These are phyloP conservation scores for Starmera stellimalicola DNA, from an alignment of 1,139 yeast genomes.

Conservation along the genomic window DNA sequence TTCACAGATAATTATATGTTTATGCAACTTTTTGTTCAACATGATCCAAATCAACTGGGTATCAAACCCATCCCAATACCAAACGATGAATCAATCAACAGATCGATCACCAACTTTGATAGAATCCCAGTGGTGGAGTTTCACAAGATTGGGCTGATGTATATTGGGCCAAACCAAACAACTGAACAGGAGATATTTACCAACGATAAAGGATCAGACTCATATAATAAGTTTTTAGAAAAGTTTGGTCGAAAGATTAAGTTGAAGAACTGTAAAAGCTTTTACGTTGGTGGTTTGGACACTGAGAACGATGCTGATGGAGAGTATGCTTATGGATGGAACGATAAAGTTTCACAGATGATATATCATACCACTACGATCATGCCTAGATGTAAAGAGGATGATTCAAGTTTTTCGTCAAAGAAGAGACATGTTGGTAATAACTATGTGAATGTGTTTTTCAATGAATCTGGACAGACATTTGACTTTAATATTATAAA, in stretches of 20 bases:
- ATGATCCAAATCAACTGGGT: conserved; percentile 8
- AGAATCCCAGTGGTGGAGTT: conserved; percentile 72
- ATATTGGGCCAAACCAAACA: conserved; percentile 59
- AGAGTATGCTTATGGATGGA: conserved; percentile 65
- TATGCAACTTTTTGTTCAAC: conserved; percentile 28
- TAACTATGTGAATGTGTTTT: conserved; percentile 70
- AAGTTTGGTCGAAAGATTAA: conserved; percentile 50
- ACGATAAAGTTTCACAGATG: conserved; percentile 60
- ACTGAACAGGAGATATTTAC: conserved; percentile 56
- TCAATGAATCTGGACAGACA: conserved; percentile 61
- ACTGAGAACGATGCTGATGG: conserved; percentile 65
- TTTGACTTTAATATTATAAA: conserved; percentile 65
- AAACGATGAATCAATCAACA: conserved; percentile 42
- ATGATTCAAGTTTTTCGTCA: conserved; percentile 37
- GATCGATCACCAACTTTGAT: conserved; percentile 63
- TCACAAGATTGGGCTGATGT: conserved; percentile 71
- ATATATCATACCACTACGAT: conserved; percentile 73
- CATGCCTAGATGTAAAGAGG: conserved; percentile 49
- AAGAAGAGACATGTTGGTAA: conserved; percentile 86
- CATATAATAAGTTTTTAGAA: conserved; percentile 50
- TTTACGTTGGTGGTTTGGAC: conserved; percentile 77
- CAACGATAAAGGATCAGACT: conserved; percentile 56
- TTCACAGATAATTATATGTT: conserved; percentile 35
- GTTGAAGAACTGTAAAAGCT: conserved; percentile 42
- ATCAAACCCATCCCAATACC: conserved; percentile 32